Base-by-base conservation (phyloP, 1,139 yeast species). In the Zygosaccharomyces sapae region DNA sequence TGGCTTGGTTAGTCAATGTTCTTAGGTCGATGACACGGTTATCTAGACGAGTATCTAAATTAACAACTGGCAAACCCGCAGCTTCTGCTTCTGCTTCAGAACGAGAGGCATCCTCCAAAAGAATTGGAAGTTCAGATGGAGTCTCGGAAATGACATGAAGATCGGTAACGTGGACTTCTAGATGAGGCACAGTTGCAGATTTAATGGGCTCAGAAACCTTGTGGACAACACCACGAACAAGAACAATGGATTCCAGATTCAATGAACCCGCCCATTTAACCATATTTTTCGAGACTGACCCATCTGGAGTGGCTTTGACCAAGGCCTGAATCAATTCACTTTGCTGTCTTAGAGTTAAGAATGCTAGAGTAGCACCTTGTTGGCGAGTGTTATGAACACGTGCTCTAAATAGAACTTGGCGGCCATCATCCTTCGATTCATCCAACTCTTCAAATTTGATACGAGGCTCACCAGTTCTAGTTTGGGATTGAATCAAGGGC, bases 1-100 rank as follows among this genome's bases (percentile, higher is more conserved):
- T 92, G 44, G 98, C 96, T 73, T 92, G 97, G 75, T 92, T 92
- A 49, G 98, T 90, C 47, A 86, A 86, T 6, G 98, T 92, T 77
- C 99, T 84, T 66, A 92, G 77, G 66, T 92, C 99, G 69, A 92
- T 89, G 46, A 90, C 96, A 69, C 99, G 83, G 50, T 94, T 75
- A 67, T 94, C 97, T 62, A 92, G 79, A 69, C 98, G 81, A 39
- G 98, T 94, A 71, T 94, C 98, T 67, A 92, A 81, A 72, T 90
- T 90, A 57, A 92, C 97, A 38, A 87, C 85, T 43, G 97, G 97
- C 59, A 90, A 79, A 12, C 94, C 94, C 33, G 85, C 83, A 46
- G 84, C 89, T 70, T 87, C 96, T 41, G 97, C 97, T 66, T 89
- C 95, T 45, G 87, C 89, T 59, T 92, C 98, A 43, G 95, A 82